A percentile compares a stretch with the other conserved stretches of the same genome.
phyloP scores from a whole-genome alignment of 306 rosid genomes.

The Prunus davidiana region DNA sequence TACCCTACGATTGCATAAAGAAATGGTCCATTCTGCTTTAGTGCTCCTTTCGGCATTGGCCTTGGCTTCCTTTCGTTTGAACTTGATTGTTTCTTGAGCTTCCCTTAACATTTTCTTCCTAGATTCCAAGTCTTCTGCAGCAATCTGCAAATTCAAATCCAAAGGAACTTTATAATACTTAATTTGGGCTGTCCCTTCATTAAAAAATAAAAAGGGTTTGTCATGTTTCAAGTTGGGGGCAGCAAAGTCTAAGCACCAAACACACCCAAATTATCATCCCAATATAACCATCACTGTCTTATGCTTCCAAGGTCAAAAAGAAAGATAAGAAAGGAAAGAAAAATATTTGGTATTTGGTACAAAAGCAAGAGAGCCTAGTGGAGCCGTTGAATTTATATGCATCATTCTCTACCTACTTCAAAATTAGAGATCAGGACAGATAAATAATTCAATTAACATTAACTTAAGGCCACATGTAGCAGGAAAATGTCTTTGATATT shows the following conservation, averaged over 20 bases:
- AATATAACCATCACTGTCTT: constrained; percentile 9
- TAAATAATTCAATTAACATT: neutral
- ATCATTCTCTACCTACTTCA: constrained; percentile 7
- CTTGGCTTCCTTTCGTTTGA: constrained; percentile 52
- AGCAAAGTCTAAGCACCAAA: neutral
- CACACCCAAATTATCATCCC: neutral
- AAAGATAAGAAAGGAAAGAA: constrained; percentile 9
- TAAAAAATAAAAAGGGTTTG: neutral
- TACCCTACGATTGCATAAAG: constrained; percentile 69
- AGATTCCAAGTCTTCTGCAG: constrained; percentile 36
- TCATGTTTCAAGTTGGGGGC: neutral
- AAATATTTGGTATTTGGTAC: neutral
- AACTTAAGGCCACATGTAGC: neutral
- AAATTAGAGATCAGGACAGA: constrained; percentile 7
- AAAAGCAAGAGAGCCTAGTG: constrained; percentile 1
- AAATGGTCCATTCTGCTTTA: constrained; percentile 74
- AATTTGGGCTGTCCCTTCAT: neutral
- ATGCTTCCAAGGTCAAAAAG: constrained; percentile 22
- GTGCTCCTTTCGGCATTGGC: constrained; percentile 41
- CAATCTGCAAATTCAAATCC: constrained; percentile 23
- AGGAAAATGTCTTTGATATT: neutral
- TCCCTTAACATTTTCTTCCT: constrained; percentile 45
- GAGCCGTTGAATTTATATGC: constrained; percentile 12
- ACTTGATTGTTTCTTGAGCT: constrained; percentile 44
- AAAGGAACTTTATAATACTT: neutral